Base-by-base conservation (phyloP, 139 green algal species). In the Micromonas commoda region DNA sequence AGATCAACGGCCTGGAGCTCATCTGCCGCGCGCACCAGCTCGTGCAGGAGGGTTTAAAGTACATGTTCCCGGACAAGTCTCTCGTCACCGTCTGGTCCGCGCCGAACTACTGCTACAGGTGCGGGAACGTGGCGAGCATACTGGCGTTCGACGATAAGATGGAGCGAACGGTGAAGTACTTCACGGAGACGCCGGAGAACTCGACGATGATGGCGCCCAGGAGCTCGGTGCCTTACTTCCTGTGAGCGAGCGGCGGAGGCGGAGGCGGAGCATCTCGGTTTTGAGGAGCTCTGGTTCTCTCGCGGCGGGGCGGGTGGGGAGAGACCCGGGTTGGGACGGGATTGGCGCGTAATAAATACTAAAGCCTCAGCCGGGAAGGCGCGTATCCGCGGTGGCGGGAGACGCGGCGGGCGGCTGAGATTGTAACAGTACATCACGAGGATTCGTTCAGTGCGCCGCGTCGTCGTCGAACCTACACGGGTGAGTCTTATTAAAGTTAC, bases 81-180 rank as follows among this genome's bases (percentile, higher is more conserved):
- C 81, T 98, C 20, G 95, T 99, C 5, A 99, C 95, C 0, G 93
- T 82, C 3, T 99, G 96, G 96, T 93, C 83, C 1, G 96, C 96
- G 6, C 96, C 96, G 60, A 99, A 99, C 85, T 99, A 99, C 86
- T 99, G 96, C 89, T 99, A 99, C 83, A 88, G 96, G 33, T 99
- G 95, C 79, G 95, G 95, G 51, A 99, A 98, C 83, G 93, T 98
- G 29, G 95, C 96, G 0, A 93, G 88, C 63, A 97, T 99, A 32
- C 84, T 99, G 3, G 91, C 88, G 60, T 99, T 99, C 80, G 91
- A 98, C 73, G 88, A 92, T 9, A 84, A 94, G 13, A 85, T 99
- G 72, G 88, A 96, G 77, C 86, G 88, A 1, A 89, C 77, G 61
- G 83, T 87, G 37, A 85, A 89, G 71, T 88, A 80, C 73, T 98